Evolutionary conservation across 371 early-diverging fungal species (phyloP), one percentile per base, ranked within the genome.

Genomic region (Nosema granulosis): DNA sequence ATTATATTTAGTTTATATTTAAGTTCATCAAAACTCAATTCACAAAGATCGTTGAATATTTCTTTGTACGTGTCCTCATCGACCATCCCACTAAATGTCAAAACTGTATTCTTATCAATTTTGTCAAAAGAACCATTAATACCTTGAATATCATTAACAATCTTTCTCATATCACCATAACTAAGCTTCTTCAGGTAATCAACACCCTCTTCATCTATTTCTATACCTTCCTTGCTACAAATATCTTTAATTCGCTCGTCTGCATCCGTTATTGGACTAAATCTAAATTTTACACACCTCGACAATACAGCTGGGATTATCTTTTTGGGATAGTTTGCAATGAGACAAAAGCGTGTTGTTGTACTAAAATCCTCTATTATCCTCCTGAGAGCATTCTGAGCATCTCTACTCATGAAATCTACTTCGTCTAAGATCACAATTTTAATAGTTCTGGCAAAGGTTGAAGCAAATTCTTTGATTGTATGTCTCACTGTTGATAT

Each of bases 361-460:
- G 91, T 90, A 56, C 94, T 92, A 84, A 92, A 94, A 1, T 90
- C 90, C 84, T 99, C 99, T 90, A 99, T 97, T n/a, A 92, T 94
- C 67, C 99, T 87, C 68, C 99, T 88, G 65, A 99, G 87, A 9
- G 97, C 97, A 18, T 93, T 89, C 82, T 99, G 99, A 0, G 99
- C 99, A 84, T 96, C 97, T 1, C 86, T 84, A 0, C 96, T 97
- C 94, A 99, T 92, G 4, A 93, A 92, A 87, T 99, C 99, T 0
- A 95, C 96, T 87, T 99, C 99, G 82, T 99, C 99, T 71, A 99
- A 88, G 79, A 99, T 93, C 56, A 99, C 89, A 43, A 96, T 89
- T 83, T 97, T 99, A 83, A 92, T 58, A 87, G 89, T 93, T 2
- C 92, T 91, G 1, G 93, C 93, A 70, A 86, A 89, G 0, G 89